Conservation (phyloP, 805 yeast species). For the Sugiyamaella lignohabitans region DNA sequence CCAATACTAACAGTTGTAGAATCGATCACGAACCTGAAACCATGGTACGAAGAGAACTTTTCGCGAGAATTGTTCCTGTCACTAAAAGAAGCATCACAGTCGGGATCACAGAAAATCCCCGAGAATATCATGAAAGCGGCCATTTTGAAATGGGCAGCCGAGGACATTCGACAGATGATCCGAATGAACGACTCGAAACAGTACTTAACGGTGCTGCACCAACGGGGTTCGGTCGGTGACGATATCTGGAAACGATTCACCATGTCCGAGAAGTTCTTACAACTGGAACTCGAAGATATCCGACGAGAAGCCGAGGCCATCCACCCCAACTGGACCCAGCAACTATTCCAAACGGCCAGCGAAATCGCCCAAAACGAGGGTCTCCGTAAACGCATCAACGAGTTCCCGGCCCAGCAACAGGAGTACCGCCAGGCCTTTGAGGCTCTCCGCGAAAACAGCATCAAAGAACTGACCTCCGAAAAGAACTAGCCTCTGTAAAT, state of each 20-base stretch:
- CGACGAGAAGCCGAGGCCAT: conserved; percentile 65
- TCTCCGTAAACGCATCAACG: conserved; percentile 61
- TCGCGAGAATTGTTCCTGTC: conserved; percentile 58
- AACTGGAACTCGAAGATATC: conserved; percentile 71
- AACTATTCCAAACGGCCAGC: conserved; percentile 70
- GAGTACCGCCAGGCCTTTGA: conserved; percentile 21
- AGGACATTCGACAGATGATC: conserved; percentile 76
- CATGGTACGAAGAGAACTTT: conserved; percentile 63
- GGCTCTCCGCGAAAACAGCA: conserved; percentile 9
- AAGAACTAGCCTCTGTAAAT: background rate
- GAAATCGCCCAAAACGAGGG: conserved; percentile 93
- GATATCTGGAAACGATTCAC: conserved; percentile 75
- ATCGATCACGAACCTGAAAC: conserved; percentile 47
- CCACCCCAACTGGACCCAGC: conserved; percentile 75
- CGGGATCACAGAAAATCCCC: conserved; percentile 52
- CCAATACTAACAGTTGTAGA: too few relatives aligned
- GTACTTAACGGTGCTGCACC: conserved; percentile 63
- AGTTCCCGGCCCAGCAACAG: conserved; percentile 21
- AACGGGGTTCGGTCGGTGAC: conserved; percentile 87
- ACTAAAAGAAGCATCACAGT: conserved; percentile 40
- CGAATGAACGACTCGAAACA: conserved; percentile 75
- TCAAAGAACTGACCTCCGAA: conserved; percentile 12
- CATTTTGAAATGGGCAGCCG: conserved; percentile 67
- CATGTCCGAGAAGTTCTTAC: conserved; percentile 70
- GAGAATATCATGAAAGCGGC: conserved; percentile 72